These are phyloP conservation scores for Eustoma russellianum DNA, from an alignment of 257 asterid species.

Conservation along the genomic window DNA sequence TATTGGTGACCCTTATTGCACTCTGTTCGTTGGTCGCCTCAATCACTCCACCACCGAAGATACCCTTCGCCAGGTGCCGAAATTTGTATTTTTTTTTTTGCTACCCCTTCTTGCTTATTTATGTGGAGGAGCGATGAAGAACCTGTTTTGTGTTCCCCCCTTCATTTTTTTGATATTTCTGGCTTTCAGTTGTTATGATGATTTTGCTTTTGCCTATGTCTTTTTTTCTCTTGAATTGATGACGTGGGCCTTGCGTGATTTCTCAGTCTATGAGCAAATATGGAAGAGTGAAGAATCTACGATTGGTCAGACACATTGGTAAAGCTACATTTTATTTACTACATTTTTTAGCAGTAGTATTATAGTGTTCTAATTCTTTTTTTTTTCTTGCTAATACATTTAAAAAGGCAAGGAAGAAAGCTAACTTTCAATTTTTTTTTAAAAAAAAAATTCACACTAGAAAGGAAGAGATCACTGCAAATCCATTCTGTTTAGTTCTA, in stretches of 20 bases:
- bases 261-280: slow-evolving; percentile 72
- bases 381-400: not conserved
- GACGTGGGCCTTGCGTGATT: slow-evolving; percentile 5
- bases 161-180: not conserved
- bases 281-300: slow-evolving; percentile 74
- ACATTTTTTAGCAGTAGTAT: no score
- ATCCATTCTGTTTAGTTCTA: no score
- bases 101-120: no score
- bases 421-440: no score
- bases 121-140: no score
- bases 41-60: slow-evolving; percentile 77
- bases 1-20: slow-evolving; percentile 77
- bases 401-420: no score
- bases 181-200: not conserved
- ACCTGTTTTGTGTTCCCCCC: not conserved
- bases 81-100: not conserved
- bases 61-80: slow-evolving; percentile 51
- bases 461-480: no score
- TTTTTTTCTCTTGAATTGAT: slow-evolving; percentile 5
- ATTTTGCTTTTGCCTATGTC: not conserved
- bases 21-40: slow-evolving; percentile 78
- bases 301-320: slow-evolving; percentile 89
- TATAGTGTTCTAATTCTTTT: not conserved
- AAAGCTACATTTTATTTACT: not conserved
- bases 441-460: no score